Conservation (phyloP, 179 eudicot species). For the Amaranthus tricolor region DNA sequence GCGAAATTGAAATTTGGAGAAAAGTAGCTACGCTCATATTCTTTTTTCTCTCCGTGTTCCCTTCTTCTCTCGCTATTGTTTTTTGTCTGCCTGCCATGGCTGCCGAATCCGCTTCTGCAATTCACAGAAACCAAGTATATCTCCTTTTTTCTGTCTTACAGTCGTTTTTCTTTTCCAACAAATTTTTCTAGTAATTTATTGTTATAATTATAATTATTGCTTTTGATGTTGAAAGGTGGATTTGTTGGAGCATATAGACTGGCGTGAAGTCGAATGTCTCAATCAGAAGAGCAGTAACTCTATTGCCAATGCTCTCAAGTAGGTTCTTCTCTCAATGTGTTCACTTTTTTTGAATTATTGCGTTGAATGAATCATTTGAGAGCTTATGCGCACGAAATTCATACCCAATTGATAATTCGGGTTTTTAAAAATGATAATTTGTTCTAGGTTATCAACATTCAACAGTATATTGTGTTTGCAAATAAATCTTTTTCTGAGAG, state of each 20-base stretch:
- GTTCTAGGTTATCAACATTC: background rate
- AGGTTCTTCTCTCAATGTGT: constrained; percentile 34
- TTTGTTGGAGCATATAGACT: constrained; percentile 80
- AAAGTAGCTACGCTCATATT: no score
- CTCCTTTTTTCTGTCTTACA: background rate
- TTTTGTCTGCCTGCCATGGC: constrained; percentile 50
- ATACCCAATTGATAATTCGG: background rate
- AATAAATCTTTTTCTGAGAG: background rate
- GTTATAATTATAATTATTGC: background rate
- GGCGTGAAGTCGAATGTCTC: constrained; percentile 94
- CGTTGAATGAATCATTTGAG: background rate
- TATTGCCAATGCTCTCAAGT: constrained; percentile 74
- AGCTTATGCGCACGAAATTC: no score
- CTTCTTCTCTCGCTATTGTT: constrained; percentile 7
- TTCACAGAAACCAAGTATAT: constrained; percentile 48
- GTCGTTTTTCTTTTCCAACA: background rate
- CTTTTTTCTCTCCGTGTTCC: constrained; percentile 11
- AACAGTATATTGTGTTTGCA: no score
- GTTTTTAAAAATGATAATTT: background rate
- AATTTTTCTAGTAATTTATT: background rate
- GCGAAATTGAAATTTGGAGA: no score
- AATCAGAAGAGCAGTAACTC: constrained; percentile 64
- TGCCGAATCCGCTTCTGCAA: constrained; percentile 56
- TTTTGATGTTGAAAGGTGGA: constrained; percentile 51
- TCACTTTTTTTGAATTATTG: background rate